Evolutionary conservation across 371 early-diverging fungal species (phyloP), one percentile per base, ranked within the genome.

Genomic region (Cokeromyces recurvatus): DNA sequence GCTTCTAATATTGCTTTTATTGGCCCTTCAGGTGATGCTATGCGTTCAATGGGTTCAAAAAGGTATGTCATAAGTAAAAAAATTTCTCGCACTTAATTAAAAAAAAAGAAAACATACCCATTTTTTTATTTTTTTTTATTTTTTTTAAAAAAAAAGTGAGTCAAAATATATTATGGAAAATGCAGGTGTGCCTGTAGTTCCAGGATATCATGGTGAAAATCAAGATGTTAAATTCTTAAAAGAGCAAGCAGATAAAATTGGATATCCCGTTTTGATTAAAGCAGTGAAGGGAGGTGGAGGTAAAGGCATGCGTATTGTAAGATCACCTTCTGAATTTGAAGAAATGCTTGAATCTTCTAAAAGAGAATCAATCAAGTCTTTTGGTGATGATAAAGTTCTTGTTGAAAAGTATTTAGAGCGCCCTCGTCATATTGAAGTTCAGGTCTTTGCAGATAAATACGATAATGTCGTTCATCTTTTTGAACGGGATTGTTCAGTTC

Each of bases 281-380:
- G 95, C 94, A 6, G 80, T 90, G 40, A 89, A 90, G 59, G 97
- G 97, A 32, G 99, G 99, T 29, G 99, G 99, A 56, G 99, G 99
- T 44, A 95, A 96, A 71, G 92, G 97, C 8, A 96, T 96, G 92
- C 78, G 94, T 36, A 91, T 93, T 44, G 93, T 93, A 11, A 65
- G 84, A 16, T 53, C 53, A 5, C 77, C 84, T 1, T 77, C 78
- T 32, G 95, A 95, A 36, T 91, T 96, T 60, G 81, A 81, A 20
- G 78, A 84, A 53, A 90, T 91, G 91, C 77, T 94, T 31, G 87
- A 87, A 52, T 85, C 86, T 14, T 86, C 92, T 3, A 77, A 82
- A 39, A 78, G 89, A 20, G 97, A 97, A 66, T 89, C 92, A 6
- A 77, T 81, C 44, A 91, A 90, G 63, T 89, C 90, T 2, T 95